Conservation (phyloP, 495 filamentous ascomycete genomes). For the Daldinia decipiens region DNA sequence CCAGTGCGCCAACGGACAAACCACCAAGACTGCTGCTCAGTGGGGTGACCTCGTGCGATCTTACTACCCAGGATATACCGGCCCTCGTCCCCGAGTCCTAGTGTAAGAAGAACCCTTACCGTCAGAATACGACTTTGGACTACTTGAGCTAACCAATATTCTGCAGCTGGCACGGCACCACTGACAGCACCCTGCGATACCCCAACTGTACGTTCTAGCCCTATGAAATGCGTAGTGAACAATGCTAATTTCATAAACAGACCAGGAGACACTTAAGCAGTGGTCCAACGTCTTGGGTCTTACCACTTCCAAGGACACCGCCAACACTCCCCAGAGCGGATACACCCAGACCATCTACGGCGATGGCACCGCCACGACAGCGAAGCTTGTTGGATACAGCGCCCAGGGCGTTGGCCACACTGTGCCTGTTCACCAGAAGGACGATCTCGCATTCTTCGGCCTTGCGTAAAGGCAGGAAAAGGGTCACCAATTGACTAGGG, state of each 20-base stretch:
- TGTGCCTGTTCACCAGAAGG: constrained; percentile 55
- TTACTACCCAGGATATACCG: constrained; percentile 62
- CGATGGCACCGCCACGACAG: constrained; percentile 53
- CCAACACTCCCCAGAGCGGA: constrained; percentile 57
- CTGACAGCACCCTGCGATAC: constrained; percentile 56
- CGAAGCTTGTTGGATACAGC: constrained; percentile 59
- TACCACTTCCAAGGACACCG: constrained; percentile 49
- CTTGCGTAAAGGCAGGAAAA: constrained; percentile 41
- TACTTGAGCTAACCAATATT: constrained; percentile 12
- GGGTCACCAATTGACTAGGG: not conserved
- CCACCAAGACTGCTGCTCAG: constrained; percentile 55
- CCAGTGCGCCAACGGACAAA: constrained; percentile 58
- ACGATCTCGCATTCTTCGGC: constrained; percentile 64
- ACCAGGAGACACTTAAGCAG: constrained; percentile 53
- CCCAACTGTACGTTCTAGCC: constrained; percentile 49
- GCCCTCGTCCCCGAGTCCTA: constrained; percentile 59
- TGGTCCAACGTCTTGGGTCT: constrained; percentile 57
- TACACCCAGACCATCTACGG: constrained; percentile 68
- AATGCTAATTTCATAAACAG: constrained; percentile 33
- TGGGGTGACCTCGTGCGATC: constrained; percentile 61
- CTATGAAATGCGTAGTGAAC: not conserved
- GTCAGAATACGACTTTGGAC: not conserved
- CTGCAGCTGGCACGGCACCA: constrained; percentile 57
- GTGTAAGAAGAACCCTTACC: constrained; percentile 48
- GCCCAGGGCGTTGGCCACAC: constrained; percentile 61